Conservation (phyloP, 2,329 filamentous ascomycete species). For the Scopulariopsis brevicaulis region DNA sequence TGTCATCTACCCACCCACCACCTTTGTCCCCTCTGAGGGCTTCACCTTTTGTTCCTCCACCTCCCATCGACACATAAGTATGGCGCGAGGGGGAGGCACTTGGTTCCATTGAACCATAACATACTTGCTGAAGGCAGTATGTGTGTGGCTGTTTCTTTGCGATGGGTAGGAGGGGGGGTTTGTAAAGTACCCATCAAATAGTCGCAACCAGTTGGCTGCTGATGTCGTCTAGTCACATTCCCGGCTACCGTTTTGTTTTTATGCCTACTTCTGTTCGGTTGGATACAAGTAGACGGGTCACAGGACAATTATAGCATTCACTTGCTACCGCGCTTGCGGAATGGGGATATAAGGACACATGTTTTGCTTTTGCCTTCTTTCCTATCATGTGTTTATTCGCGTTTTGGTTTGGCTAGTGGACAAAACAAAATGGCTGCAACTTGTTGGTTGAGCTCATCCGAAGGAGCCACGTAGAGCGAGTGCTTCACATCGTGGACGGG, state of each 20-base stretch:
- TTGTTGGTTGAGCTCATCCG: constrained; percentile 1
- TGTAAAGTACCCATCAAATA: constrained; percentile 1
- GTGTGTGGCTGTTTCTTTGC: neutral
- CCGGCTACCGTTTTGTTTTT: neutral
- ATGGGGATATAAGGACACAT: neutral
- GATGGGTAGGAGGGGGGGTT: neutral
- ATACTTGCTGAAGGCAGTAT: neutral
- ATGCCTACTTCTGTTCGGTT: neutral
- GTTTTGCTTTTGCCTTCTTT: constrained; percentile 1
- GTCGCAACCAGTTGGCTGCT: constrained; percentile 3
- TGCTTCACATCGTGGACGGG: neutral
- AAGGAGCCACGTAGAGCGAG: neutral
- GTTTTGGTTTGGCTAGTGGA: neutral
- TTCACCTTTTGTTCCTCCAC: neutral
- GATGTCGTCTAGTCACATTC: constrained; percentile 1
- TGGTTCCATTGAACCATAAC: neutral
- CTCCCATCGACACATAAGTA: neutral
- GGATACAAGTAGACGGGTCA: neutral
- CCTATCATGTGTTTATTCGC: neutral
- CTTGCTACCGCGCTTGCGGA: constrained; percentile 2
- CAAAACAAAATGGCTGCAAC: constrained; percentile 1
- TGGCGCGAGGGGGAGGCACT: neutral
- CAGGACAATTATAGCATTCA: constrained; percentile 1
- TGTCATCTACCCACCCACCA: neutral
- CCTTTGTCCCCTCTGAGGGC: neutral